phyloP scores from a whole-genome alignment of 225 moss, liverwort and hornwort genomes.

The Straminergon stramineum region DNA sequence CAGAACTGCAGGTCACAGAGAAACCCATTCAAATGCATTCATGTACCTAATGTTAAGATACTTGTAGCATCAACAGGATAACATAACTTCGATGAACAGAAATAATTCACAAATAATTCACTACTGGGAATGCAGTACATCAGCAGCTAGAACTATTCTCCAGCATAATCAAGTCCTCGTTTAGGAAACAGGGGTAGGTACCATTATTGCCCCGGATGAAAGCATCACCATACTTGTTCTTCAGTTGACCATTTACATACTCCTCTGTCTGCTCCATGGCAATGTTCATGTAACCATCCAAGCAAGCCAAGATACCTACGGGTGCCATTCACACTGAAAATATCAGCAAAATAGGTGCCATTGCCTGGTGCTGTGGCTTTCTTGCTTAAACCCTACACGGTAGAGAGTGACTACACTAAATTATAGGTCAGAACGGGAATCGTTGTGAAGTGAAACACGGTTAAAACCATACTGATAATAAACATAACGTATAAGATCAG shows the following conservation, averaged over 20 bases:
- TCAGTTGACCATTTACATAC: conserved; percentile 92
- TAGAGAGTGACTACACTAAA: neutral
- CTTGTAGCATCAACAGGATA: neutral
- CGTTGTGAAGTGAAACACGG: neutral
- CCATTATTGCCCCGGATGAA: conserved; percentile 97
- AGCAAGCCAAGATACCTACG: conserved; percentile 81
- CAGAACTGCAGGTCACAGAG: conserved; percentile 43
- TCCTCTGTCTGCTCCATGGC: conserved; percentile 99
- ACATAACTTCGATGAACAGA: neutral
- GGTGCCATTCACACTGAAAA: neutral
- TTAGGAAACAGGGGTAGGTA: neutral
- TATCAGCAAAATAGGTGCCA: neutral
- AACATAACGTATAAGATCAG: neutral
- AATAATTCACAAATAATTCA: neutral
- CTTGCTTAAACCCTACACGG: neutral
- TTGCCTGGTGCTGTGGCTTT: neutral
- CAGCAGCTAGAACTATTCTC: neutral
- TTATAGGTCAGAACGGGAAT: neutral
- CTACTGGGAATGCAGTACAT: neutral
- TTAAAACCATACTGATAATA: neutral
- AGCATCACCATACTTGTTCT: conserved; percentile 97
- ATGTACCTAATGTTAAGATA: neutral
- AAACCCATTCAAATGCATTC: neutral
- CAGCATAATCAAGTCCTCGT: neutral
- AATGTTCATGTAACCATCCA: conserved; percentile 98